Base-by-base conservation (phyloP, 2,329 filamentous ascomycete genomes). In the Xylariaceae sp. region DNA sequence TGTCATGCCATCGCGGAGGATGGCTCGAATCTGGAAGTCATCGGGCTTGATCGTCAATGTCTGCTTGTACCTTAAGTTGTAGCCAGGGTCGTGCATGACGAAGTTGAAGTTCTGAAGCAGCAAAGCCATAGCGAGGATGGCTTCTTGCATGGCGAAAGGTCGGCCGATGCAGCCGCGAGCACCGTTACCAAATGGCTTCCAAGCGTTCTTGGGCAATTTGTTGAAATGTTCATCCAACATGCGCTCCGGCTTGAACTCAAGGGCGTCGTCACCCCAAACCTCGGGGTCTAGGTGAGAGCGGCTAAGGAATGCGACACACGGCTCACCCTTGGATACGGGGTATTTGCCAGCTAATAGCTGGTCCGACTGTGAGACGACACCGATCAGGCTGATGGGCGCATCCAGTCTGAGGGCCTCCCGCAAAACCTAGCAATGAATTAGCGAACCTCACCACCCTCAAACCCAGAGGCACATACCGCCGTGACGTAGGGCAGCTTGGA, bases 111-210 rank as follows among this genome's bases (percentile, higher is more conserved):
- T 82, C 62, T 85, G 82, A 26, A 86, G 68, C 9, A 85, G 65
- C 60, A 81, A 74, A 0, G 75, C 76, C 61, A 84, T 73, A 6
- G 79, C 77, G 0, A 89, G 71, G 4, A 86, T 66, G 1, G 80
- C 76, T 69, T 91, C 88, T 65, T 91, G 87, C 84, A 84, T 87
- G 1, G 87, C 86, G 66, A 91, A 91, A 0, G 81, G 77, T 1
- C 86, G 74, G 3, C 88, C 88, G 57, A 91, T 90, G 62, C 87
- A 91, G 1, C 75, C 84, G 51, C 88, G 74, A 59, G 79, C 75
- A 1, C 87, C 87, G 55, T 87, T 87, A 1, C 88, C 88, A 62
- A 91, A 91, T 2, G 88, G 86, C 70, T 88, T 87, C 84, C 82
- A 87, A 34, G 78, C 77, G 51, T 81, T 81, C 11, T 77, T 76